Evolutionary conservation across 306 rosid species (phyloP).

Genomic region (Acacia acuminata): DNA sequence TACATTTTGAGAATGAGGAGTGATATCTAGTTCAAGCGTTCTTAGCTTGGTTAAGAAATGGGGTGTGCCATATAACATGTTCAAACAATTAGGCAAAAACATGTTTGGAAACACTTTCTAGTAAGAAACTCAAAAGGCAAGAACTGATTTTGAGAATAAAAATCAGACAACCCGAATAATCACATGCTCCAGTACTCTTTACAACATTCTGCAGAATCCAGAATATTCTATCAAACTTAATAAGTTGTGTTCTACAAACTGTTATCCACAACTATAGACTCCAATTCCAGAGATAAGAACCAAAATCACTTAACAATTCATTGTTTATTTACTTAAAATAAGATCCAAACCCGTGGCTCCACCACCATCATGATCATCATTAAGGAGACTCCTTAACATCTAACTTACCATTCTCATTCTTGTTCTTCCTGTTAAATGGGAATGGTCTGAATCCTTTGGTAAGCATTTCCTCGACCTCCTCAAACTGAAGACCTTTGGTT

Average conservation of each 20-base stretch:
- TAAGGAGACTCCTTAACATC: not conserved
- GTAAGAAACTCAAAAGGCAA: not conserved
- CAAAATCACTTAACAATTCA: not conserved
- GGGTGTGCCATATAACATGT: not conserved
- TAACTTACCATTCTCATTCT: not conserved
- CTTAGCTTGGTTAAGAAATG: too few relatives aligned
- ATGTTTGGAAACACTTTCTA: not conserved
- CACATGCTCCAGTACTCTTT: not conserved
- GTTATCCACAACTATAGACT: not conserved
- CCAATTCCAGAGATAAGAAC: not conserved
- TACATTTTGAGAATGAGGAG: too few relatives aligned
- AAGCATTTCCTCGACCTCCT: constrained; percentile 71
- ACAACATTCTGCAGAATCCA: not conserved
- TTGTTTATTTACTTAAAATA: not conserved
- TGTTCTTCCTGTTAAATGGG: constrained; percentile 22
- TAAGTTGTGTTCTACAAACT: not conserved
- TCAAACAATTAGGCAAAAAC: not conserved
- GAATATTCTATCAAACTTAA: not conserved
- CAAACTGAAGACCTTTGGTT: constrained; percentile 70
- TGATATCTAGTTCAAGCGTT: too few relatives aligned
- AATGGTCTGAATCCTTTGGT: constrained; percentile 41
- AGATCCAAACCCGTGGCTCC: not conserved
- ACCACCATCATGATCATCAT: not conserved
- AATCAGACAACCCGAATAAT: not conserved
- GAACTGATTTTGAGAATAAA: not conserved